Evolutionary conservation across 2,329 filamentous ascomycete genomes (phyloP), one percentile per base, ranked within the genome.

Genomic region (Aspergillus eucalypticola): DNA sequence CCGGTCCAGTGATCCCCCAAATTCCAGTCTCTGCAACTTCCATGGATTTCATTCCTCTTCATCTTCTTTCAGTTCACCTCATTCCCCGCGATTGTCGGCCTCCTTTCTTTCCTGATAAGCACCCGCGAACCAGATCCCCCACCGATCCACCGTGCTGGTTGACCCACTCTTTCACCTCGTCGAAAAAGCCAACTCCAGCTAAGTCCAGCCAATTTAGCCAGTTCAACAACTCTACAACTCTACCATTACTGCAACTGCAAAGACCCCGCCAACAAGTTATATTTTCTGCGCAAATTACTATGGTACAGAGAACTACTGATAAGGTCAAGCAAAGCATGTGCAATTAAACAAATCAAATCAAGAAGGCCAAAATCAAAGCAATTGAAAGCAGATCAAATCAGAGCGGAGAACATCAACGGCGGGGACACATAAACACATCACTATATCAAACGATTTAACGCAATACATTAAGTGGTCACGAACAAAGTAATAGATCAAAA

Each of bases 201-300:
- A 25, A 2, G 4, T 42, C 17, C 41, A 19, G 17, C 15, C 17
- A 19, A 19, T 42, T 19, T 5, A 2, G 38, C 38, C 8, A 44
- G 3, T 8, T 15, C 21, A 50, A 35, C 32, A 52, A 51, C 39
- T 48, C 44, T 58, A 55, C 39, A 53, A 51, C 39, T 48, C 44
- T 58, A 55, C 39, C 52, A 21, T 11, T 11, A 44, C 17, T 44
- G 8, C 1, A 56, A n/a, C n/a, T 11, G 27, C 48, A 35, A 27
- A 27, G 55, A 70, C 66, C 71, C 71, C 70, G 69, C 69, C 67
- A 71, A 72, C 64, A 60, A 62, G 21, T 62, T 66, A 64, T 67
- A 65, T 68, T 72, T 67, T 66, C 68, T 72, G 71, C 65, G 69
- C 67, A 62, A 66, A 73, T 73, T 73, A 75, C 71, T 75, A 75